Conservation (phyloP, 2,329 filamentous ascomycete genomes). For the Diaporthe eres region DNA sequence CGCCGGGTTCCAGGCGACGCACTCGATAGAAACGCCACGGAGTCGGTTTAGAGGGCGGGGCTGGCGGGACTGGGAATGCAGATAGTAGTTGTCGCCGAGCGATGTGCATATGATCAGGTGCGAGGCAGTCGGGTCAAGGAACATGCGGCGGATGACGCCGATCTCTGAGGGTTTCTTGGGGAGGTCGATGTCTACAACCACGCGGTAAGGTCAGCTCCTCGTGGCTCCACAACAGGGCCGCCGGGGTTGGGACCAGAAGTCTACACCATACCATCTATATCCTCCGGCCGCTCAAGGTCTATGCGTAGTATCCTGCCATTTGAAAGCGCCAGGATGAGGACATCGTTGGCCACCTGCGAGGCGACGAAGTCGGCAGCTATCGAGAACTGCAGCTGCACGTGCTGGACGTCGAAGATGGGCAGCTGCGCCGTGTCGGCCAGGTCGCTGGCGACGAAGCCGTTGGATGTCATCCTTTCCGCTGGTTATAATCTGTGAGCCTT, state of each 20-base stretch:
- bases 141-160: slow-evolving; percentile 94
- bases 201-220: background rate
- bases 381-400: slow-evolving; percentile 93
- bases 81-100: slow-evolving; percentile 95
- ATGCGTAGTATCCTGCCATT: slow-evolving; percentile 95
- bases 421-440: slow-evolving; percentile 71
- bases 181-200: slow-evolving; percentile 87
- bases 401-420: slow-evolving; percentile 95
- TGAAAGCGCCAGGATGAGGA: slow-evolving; percentile 90
- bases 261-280: slow-evolving; percentile 82
- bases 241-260: background rate
- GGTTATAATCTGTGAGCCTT: slow-evolving; percentile 40
- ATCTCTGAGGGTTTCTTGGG: slow-evolving; percentile 93
- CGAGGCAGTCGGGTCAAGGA: slow-evolving; percentile 96
- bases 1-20: slow-evolving; percentile 94
- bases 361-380: slow-evolving; percentile 96
- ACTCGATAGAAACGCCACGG: slow-evolving; percentile 89
- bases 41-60: slow-evolving; percentile 86
- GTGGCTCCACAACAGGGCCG: background rate
- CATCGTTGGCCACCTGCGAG: slow-evolving; percentile 97
- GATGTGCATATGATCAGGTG: slow-evolving; percentile 94
- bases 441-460: slow-evolving; percentile 78
- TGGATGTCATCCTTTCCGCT: slow-evolving; percentile 71
- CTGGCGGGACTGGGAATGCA: slow-evolving; percentile 93
- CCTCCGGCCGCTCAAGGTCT: slow-evolving; percentile 91